phyloP scores from a whole-genome alignment of 2,329 filamentous ascomycete species.

The Ophiocordyceps unilateralis region DNA sequence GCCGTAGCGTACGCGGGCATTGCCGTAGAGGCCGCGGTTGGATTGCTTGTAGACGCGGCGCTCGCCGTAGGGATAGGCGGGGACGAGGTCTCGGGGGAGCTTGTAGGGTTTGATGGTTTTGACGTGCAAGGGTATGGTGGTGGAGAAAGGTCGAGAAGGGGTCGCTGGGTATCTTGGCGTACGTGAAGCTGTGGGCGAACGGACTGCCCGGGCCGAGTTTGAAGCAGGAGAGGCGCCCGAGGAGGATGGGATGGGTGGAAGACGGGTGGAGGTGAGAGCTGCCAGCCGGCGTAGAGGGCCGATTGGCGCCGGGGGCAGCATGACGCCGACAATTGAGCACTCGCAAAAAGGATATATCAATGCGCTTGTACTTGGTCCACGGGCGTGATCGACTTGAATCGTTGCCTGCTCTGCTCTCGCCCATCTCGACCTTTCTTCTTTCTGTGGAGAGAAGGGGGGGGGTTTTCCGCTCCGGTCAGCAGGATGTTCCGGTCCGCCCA shows the following conservation, averaged over 20 bases:
- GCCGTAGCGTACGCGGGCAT: constrained; percentile 55
- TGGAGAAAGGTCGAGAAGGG: constrained; percentile 16
- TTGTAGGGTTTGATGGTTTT: constrained; percentile 26
- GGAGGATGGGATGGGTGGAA: neutral
- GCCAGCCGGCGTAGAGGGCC: neutral
- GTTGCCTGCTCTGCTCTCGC: no score
- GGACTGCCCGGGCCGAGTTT: neutral
- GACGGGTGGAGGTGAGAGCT: neutral
- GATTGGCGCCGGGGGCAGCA: neutral
- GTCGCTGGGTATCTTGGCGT: neutral
- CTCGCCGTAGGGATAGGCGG: constrained; percentile 56
- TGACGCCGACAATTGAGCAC: neutral
- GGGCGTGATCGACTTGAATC: no score
- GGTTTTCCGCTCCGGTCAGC: neutral
- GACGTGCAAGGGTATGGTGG: constrained; percentile 14
- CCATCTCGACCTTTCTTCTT: no score
- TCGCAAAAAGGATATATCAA: no score
- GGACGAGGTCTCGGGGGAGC: constrained; percentile 33
- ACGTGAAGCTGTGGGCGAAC: neutral
- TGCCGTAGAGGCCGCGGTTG: constrained; percentile 57
- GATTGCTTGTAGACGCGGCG: constrained; percentile 62
- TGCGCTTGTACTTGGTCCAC: neutral
- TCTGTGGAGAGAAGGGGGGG: no score
- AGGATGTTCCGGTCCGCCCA: neutral
- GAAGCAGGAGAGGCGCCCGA: no score